phyloP scores from a whole-genome alignment of 306 rosid species.

The Spatholobus suberectus region DNA sequence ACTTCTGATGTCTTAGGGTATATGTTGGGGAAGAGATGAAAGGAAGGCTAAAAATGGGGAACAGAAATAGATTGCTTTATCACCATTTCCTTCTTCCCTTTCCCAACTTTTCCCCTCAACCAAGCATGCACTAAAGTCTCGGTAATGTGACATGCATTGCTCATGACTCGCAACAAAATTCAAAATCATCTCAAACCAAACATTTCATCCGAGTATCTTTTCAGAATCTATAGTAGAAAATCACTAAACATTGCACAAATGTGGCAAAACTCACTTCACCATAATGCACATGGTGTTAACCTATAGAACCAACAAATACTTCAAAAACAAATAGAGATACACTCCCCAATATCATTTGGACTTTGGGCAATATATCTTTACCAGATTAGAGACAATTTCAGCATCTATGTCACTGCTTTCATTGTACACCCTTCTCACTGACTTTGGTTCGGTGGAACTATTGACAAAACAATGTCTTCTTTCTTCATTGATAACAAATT shows the following conservation, averaged over 20 bases:
- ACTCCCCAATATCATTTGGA: constrained; percentile 28
- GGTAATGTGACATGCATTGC: constrained; percentile 1
- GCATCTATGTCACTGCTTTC: constrained; percentile 48
- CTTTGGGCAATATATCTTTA: constrained; percentile 40
- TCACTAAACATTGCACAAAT: constrained; percentile 2
- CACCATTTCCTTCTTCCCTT: background rate
- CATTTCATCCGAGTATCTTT: background rate
- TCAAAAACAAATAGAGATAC: constrained; percentile 30
- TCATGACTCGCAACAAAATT: background rate
- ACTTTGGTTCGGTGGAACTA: background rate
- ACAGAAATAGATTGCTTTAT: background rate
- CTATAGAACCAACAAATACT: constrained; percentile 3
- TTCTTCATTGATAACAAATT: background rate
- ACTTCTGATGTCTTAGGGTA: constrained; percentile 1
- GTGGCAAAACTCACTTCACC: constrained; percentile 24
- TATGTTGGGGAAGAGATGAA: background rate
- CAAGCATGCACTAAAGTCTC: background rate
- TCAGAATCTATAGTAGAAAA: constrained; percentile 29
- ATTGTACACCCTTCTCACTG: constrained; percentile 35
- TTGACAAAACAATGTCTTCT: constrained; percentile 8
- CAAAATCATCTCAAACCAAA: constrained; percentile 22
- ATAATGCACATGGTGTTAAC: constrained; percentile 14
- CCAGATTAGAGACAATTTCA: constrained; percentile 48
- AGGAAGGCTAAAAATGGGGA: background rate
- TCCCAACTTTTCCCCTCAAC: background rate